phyloP scores from a whole-genome alignment of 768 basidiomycete genomes.

The Cyathus striatus region DNA sequence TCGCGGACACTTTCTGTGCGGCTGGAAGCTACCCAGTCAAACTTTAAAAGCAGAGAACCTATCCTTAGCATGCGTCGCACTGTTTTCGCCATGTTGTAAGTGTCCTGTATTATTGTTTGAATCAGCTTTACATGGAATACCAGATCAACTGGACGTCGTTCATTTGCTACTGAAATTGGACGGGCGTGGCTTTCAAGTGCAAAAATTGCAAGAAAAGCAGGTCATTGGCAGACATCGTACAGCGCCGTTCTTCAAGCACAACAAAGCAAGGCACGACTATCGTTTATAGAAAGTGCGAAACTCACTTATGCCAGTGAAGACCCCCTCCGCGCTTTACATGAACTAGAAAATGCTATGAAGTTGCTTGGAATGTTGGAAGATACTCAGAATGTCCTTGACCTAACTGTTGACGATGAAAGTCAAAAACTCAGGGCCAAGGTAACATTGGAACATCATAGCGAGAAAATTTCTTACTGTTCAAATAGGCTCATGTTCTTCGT shows the following conservation, averaged over 20 bases:
- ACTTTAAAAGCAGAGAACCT: constrained; percentile 84
- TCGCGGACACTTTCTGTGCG: constrained; percentile 54
- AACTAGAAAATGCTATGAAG: constrained; percentile 73
- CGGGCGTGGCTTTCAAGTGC: constrained; percentile 88
- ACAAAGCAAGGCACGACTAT: constrained; percentile 62
- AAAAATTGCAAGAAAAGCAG: constrained; percentile 94
- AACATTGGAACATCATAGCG: constrained; percentile 4
- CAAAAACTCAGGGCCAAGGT: constrained; percentile 72
- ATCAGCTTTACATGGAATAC: too few species aligned
- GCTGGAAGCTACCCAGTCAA: constrained; percentile 75
- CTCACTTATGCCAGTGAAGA: constrained; percentile 77
- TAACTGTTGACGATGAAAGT: constrained; percentile 51
- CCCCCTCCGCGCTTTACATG: constrained; percentile 78
- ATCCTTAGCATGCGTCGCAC: constrained; percentile 86
- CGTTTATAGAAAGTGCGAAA: constrained; percentile 89
- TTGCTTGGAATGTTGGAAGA: constrained; percentile 41
- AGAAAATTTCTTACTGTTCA: constrained; percentile 2
- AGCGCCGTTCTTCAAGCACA: constrained; percentile 91
- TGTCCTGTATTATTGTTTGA: constrained; percentile 6
- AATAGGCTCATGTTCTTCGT: constrained; percentile 70
- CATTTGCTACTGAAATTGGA: constrained; percentile 60
- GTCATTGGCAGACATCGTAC: constrained; percentile 95
- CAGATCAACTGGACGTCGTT: constrained; percentile 28
- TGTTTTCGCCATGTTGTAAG: constrained; percentile 71
- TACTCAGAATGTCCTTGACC: constrained; percentile 42